Conservation (phyloP, 768 basidiomycete species). For the Auricularia cornea region DNA sequence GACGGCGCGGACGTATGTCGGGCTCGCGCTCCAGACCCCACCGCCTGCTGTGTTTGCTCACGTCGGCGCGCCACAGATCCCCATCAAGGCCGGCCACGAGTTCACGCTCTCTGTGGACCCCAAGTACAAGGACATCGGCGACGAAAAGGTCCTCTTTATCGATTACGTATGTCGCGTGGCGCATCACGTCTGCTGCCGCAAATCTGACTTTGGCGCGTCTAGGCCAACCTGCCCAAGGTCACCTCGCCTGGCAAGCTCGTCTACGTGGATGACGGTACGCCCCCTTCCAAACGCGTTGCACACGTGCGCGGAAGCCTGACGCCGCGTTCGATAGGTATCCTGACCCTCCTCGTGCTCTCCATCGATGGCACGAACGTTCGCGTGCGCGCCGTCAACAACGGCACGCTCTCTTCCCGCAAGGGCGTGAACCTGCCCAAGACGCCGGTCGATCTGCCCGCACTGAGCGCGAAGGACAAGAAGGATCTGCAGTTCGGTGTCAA, state of each 20-base stretch:
- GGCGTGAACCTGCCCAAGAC: slow-evolving; percentile 99
- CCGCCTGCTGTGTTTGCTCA: slow-evolving; percentile 8
- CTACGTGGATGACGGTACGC: slow-evolving; percentile 89
- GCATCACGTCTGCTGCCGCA: not conserved
- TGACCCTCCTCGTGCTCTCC: slow-evolving; percentile 86
- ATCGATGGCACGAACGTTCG: slow-evolving; percentile 75
- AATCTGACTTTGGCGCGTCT: slow-evolving; percentile 5
- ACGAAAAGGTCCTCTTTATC: slow-evolving; percentile 79
- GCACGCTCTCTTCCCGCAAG: slow-evolving; percentile 90
- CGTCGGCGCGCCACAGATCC: slow-evolving; percentile 40
- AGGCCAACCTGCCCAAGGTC: slow-evolving; percentile 91
- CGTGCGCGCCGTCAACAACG: slow-evolving; percentile 86
- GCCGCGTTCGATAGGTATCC: slow-evolving; percentile 45
- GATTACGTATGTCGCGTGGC: slow-evolving; percentile 68
- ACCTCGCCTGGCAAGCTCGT: slow-evolving; percentile 95
- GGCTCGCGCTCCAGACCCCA: not conserved
- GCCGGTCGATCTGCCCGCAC: slow-evolving; percentile 90
- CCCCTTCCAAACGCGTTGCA: not conserved
- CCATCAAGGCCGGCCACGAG: slow-evolving; percentile 86
- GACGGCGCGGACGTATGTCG: slow-evolving; percentile 73
- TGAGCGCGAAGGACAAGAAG: slow-evolving; percentile 97
- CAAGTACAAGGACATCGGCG: slow-evolving; percentile 68
- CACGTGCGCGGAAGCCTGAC: slow-evolving; percentile 3
- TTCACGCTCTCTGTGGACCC: slow-evolving; percentile 83
- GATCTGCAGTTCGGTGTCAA: slow-evolving; percentile 91